Conservation (phyloP, 2,329 filamentous ascomycete species). For the Achaetomium macrosporum region DNA sequence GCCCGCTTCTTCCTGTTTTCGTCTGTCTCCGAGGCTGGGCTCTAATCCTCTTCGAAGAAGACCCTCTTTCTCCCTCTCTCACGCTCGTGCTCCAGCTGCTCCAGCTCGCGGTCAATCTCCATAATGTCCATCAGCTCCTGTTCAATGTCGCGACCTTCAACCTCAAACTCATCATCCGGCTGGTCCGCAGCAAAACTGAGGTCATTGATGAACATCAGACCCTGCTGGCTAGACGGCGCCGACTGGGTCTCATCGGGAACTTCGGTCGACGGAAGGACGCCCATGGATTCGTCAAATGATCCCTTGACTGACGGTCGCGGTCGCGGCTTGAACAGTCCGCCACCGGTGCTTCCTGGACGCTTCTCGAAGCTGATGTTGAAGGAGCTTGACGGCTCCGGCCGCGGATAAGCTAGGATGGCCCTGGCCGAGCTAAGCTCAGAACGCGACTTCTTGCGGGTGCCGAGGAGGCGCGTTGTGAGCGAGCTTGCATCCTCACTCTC, state of each 20-base stretch:
- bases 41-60: slow-evolving; percentile 42
- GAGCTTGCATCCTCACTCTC: slow-evolving; percentile 41
- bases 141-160: slow-evolving; percentile 47
- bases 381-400: slow-evolving; percentile 35
- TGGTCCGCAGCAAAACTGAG: slow-evolving; percentile 49
- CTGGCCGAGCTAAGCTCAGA: slow-evolving; percentile 33
- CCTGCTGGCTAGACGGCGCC: slow-evolving; percentile 26
- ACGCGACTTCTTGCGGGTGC: slow-evolving; percentile 35
- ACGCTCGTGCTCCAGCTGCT: slow-evolving; percentile 47
- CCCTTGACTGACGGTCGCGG: slow-evolving; percentile 23
- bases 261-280: slow-evolving; percentile 25
- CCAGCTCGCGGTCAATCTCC: slow-evolving; percentile 57
- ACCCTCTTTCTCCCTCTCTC: slow-evolving; percentile 46
- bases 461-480: slow-evolving; percentile 26
- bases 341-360: slow-evolving; percentile 22
- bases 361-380: slow-evolving; percentile 47
- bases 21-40: slow-evolving; percentile 1
- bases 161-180: slow-evolving; percentile 43
- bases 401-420: slow-evolving; percentile 52
- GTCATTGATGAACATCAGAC: slow-evolving; percentile 46
- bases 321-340: slow-evolving; percentile 31
- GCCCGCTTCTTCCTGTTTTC: not conserved
- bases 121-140: slow-evolving; percentile 59
- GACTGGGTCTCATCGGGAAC: slow-evolving; percentile 23
- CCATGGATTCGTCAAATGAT: slow-evolving; percentile 17